Percentiles rank a stretch among this genome's conserved stretches.
Conservation (phyloP, 2,329 filamentous ascomycete species). For the Ophiostoma angusticollis region DNA sequence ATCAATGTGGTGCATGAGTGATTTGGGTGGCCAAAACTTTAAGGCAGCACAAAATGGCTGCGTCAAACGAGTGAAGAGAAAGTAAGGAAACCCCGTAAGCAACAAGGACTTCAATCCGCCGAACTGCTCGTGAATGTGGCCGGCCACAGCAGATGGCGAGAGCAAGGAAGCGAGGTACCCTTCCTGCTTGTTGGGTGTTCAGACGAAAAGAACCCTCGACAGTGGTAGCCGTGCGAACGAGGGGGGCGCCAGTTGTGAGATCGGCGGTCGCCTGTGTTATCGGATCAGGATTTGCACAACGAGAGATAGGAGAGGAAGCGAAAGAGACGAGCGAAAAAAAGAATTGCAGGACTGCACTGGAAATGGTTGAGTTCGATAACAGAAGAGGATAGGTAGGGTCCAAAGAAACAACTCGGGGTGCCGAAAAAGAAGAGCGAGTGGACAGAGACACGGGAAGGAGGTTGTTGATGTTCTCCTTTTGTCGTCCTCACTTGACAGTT, state of each 20-base stretch:
- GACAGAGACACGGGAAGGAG: neutral
- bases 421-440: constrained; percentile 2
- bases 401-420: too few relatives aligned
- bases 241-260: neutral
- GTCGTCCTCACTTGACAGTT: neutral
- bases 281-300: too few relatives aligned
- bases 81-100: neutral
- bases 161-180: neutral
- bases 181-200: neutral
- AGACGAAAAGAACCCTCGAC: constrained; percentile 5
- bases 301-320: neutral
- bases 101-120: neutral
- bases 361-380: neutral
- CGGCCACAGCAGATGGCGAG: constrained; percentile 12
- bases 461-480: too few relatives aligned
- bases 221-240: neutral
- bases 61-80: neutral
- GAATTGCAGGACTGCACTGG: neutral
- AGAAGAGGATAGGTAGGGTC: neutral
- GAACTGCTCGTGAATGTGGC: constrained; percentile 6
- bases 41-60: neutral
- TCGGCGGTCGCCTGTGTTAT: neutral
- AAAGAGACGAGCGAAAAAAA: constrained; percentile 1
- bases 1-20: constrained; percentile 13
- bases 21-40: neutral